Base-by-base conservation (phyloP, 768 basidiomycete genomes). In the Phanerochaete carnosa region DNA sequence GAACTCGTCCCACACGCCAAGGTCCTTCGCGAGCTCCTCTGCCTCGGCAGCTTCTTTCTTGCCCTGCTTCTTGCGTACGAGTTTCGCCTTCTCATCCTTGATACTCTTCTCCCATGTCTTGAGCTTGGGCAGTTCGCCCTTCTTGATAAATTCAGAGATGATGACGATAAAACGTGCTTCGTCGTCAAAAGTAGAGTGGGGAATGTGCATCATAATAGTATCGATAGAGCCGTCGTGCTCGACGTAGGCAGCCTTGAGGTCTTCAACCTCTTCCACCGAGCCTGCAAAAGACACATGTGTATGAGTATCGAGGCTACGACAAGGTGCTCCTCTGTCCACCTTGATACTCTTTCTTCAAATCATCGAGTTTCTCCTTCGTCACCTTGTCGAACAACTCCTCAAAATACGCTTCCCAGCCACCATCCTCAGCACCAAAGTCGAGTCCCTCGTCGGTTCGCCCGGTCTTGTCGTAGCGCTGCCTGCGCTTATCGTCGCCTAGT, bases 341-440 rank as follows among this genome's bases (percentile, higher is more conserved):
- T 80, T 98, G 95, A 73, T 99, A 99, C 68, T 86, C 87, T 66
- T 86, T 87, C 83, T 93, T 96, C 84, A 96, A 86, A 72, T 97
- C 92, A 64, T 98, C 94, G 57, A 99, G 78, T 72, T 86, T 90
- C 61, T 84, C 87, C 62, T 87, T 83, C 58, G 94, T 95, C 26
- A 96, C 90, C 57, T 86, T 82, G 62, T 95, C 90, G 65, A 94
- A 97, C 64, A 97, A 75, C 59, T 88, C 88, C 70, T 89, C 90
- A 67, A 98, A 99, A 75, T 99, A 99, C 6, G 90, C 84, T 68
- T 94, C 93, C 97, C 97, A 99, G 0, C 94, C 92, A 62, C 88
- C 90, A 61, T 90, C 92, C 11, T 85, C 92, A 6, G 83, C 83
- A 25, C 77, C 85, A 43, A 90, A 70, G 52, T 87, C 86, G 46